Evolutionary conservation across 129 eudicot genomes (phyloP), one percentile per base, ranked within the genome.

Genomic region (Scalesia atractyloides): DNA sequence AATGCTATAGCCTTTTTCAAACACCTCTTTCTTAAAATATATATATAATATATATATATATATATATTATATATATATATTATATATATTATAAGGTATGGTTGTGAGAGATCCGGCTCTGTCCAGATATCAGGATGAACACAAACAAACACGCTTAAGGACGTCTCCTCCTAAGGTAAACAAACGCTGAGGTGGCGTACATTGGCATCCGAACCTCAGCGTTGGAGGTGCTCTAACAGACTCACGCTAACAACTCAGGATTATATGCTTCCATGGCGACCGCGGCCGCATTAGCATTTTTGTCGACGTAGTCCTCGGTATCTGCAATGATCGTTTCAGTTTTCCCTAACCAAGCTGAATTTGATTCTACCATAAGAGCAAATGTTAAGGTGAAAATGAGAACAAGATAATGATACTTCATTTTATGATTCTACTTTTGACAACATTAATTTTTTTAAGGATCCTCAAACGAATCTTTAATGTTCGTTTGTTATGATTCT

Each of bases 281-380:
- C 6, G 47, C 54, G 3, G 34, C 34, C 34, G 34, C 34, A 30
- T 15, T 19, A 43, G 54, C 39, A 16, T 14, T 20, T 57, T 57
- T 5, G 33, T 43, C 67, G 15, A 24, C 22, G 5, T 58, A 43
- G n/a, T 71, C 76, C n/a, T 39, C 67, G 0, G 17, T 6, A 46
- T 71, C 76, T 0, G 76, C 76, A 22, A 71, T 71, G 56, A 18
- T 71, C 8, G 30, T 14, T 13, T 57, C 76, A 24, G 13, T 36
- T 17, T 69, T 48, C 8, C 15, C 14, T 33, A 39, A 18, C 50
- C 78, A 22, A 34, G 70, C 49, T 61, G 18, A 62, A 46, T 10
- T 46, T 30, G 60, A 47, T 12, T 69, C 51, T 19, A 49, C 15
- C 15, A 30, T 8, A 62, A 47, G 49, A 33, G 47, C 77, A 60